Conservation (phyloP, 768 basidiomycete species). For the Tephrocybe sp. region DNA sequence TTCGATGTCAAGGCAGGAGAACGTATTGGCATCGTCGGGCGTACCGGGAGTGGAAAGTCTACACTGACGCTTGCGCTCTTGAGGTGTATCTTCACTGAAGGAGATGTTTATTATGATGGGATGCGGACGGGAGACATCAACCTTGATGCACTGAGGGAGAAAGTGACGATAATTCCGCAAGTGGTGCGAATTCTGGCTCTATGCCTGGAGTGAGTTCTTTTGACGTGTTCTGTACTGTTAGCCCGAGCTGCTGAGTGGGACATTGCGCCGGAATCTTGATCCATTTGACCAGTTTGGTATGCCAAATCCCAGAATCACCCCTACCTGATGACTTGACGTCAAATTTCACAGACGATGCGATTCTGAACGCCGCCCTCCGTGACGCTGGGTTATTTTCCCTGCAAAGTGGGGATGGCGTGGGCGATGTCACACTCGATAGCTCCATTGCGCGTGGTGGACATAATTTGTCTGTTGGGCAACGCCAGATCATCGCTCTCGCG, state of each 20-base stretch:
- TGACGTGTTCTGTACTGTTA: slow-evolving; percentile 8
- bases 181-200: slow-evolving; percentile 26
- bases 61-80: slow-evolving; percentile 57
- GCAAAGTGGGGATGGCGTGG: slow-evolving; percentile 41
- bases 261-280: slow-evolving; percentile 63
- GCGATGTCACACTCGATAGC: slow-evolving; percentile 46
- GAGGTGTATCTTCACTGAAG: slow-evolving; percentile 55
- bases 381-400: slow-evolving; percentile 40
- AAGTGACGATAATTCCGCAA: slow-evolving; percentile 60
- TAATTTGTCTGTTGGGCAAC: slow-evolving; percentile 75
- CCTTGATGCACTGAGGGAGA: slow-evolving; percentile 51
- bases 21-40: slow-evolving; percentile 46
- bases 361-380: slow-evolving; percentile 34
- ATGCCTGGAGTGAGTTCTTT: not conserved
- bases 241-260: slow-evolving; percentile 58
- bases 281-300: slow-evolving; percentile 60
- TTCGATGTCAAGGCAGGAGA: slow-evolving; percentile 55
- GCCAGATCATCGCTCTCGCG: slow-evolving; percentile 68
- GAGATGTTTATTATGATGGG: slow-evolving; percentile 56
- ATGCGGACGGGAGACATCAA: slow-evolving; percentile 46
- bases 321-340: no score
- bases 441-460: slow-evolving; percentile 50
- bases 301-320: no score
- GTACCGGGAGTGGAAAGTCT: slow-evolving; percentile 32
- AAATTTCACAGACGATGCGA: slow-evolving; percentile 49